Base-by-base conservation (phyloP, 1,139 yeast species). In the Geotrichum citri-aurantii region DNA sequence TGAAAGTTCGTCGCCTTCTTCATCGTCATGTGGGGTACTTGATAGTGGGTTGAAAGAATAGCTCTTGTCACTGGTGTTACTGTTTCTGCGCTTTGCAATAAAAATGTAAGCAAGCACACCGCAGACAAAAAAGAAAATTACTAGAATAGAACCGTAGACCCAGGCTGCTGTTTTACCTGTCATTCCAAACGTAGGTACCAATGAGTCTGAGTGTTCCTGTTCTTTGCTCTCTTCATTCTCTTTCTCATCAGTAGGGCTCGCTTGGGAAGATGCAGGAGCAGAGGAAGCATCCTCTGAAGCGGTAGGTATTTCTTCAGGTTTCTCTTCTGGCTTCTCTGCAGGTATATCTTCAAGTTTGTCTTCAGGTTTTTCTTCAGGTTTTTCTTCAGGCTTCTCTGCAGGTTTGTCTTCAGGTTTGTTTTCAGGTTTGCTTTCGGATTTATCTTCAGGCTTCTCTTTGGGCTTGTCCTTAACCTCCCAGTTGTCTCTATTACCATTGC, bases 161-260 rank as follows among this genome's bases (percentile, higher is more conserved):
- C 76, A 73, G 3, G 68, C 64, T 5, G 69, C 64, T 3, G 73
- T 71, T 26, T 65, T 66, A 5, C 65, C 59, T 6, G 72, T 66
- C 56, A 73, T 63, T 2, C 75, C 75, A 62, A 73, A 72, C 1
- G 74, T 68, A 3, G 75, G 75, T 19, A 72, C 59, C 51, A 65
- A 50, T 7, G 70, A 65, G 1, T 49, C 47, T 8, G 56, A 49
- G 23, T 50, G 50, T 11, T 58, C 42, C 19, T 37, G 17, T 24
- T 49, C 42, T 6, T 49, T 40, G 3, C 50, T 48, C 17, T 42
- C 55, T 17, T 37, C 24, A 31, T 50, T 37, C 8, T 47, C 50
- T 4, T 52, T 48, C 19, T 21, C 42, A 33, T 31, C 23, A 6
- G 42, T 21, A 2, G 33, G n/a, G 23, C 23, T 17, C n/a, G 29